Conservation (phyloP, 495 filamentous ascomycete species). For the Penicillium lividum region DNA sequence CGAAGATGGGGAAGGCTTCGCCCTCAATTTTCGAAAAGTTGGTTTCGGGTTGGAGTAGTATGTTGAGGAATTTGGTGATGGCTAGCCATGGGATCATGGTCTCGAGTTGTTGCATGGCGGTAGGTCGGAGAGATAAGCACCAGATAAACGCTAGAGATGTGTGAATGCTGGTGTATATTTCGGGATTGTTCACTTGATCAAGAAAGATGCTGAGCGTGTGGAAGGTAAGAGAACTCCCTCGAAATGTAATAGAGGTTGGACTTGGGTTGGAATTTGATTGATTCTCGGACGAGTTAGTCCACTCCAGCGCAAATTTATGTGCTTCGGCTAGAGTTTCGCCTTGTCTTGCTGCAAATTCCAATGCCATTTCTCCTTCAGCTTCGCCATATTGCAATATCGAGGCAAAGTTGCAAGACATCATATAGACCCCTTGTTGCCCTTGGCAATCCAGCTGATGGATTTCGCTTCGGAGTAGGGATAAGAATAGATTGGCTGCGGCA, state of each 20-base stretch:
- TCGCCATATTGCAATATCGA: conserved; percentile 63
- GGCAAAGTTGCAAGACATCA: conserved; percentile 54
- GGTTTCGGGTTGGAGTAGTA: conserved; percentile 47
- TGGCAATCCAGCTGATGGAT: conserved; percentile 56
- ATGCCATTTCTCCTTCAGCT: conserved; percentile 42
- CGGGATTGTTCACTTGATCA: conserved; percentile 59
- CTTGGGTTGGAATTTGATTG: background rate
- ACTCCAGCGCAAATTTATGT: conserved; percentile 24
- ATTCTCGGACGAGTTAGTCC: conserved; percentile 6
- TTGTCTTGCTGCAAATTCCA: conserved; percentile 39
- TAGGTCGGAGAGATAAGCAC: conserved; percentile 53
- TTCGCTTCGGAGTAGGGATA: conserved; percentile 54
- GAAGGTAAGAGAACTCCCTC: conserved; percentile 47
- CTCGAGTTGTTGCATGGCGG: conserved; percentile 54
- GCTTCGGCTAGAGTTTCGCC: conserved; percentile 34
- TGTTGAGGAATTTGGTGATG: conserved; percentile 67
- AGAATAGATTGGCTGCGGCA: conserved; percentile 49
- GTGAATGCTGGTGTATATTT: conserved; percentile 68
- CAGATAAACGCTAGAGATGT: conserved; percentile 69
- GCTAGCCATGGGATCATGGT: conserved; percentile 66
- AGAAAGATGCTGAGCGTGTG: conserved; percentile 56
- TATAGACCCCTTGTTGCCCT: conserved; percentile 61
- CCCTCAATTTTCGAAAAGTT: conserved; percentile 49
- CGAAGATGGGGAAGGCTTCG: conserved; percentile 52
- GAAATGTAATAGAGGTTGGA: conserved; percentile 22